Percentiles rank a stretch among this genome's conserved stretches.
phyloP scores from a whole-genome alignment of 257 asterid genomes.

The Solanum boliviense region DNA sequence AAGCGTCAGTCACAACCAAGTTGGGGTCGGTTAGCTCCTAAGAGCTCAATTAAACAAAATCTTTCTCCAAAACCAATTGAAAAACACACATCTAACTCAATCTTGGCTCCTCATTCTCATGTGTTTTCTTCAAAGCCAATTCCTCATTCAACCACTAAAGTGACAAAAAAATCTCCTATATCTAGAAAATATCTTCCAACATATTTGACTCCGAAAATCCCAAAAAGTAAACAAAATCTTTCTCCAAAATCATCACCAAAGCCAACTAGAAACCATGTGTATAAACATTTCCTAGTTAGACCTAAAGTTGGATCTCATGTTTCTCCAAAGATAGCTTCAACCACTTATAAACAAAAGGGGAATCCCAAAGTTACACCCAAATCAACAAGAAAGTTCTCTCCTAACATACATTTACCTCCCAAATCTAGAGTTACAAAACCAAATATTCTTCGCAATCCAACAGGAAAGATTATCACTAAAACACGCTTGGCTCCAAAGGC shows the following conservation, averaged over 20 bases:
- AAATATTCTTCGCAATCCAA: not conserved
- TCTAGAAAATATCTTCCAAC: not conserved
- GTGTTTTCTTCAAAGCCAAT: not conserved
- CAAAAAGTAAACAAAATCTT: not conserved
- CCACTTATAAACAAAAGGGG: not conserved
- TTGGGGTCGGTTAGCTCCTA: not conserved
- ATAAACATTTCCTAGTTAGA: not conserved
- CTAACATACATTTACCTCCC: not conserved
- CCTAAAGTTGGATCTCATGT: not conserved
- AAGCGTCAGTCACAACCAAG: not conserved
- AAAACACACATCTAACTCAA: not conserved
- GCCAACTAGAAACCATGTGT: not conserved
- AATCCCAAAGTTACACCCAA: not conserved
- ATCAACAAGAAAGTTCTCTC: not conserved
- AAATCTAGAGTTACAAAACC: not conserved
- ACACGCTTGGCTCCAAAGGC: not conserved
- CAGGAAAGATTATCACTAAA: not conserved
- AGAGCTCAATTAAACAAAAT: not conserved
- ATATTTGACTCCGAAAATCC: not conserved
- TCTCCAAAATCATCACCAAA: not conserved
- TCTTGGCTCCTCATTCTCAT: not conserved
- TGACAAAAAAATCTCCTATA: not conserved
- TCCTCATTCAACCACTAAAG: not conserved
- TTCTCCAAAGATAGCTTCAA: not conserved
- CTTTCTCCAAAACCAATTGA: not conserved